phyloP scores from a whole-genome alignment of 768 basidiomycete genomes.

The Leccinum truebloodii region DNA sequence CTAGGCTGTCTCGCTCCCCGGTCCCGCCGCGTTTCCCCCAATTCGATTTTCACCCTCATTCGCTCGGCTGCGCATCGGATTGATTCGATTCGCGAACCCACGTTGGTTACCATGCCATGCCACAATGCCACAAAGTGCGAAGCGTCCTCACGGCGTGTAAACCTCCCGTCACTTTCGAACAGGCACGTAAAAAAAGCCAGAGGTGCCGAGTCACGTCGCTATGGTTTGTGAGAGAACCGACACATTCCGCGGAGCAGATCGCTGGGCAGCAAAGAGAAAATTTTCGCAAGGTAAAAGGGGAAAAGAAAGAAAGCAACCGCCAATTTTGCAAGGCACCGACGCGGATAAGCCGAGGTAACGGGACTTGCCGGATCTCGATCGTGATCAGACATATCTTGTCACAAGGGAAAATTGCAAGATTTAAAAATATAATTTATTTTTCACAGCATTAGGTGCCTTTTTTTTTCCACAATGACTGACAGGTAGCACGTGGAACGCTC shows the following conservation, averaged over 20 bases:
- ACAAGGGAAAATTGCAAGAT: conserved; percentile 1
- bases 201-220: conserved; percentile 6
- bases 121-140: conserved; percentile 8
- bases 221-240: conserved; percentile 14
- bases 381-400: conserved; percentile 16
- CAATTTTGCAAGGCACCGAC: conserved; percentile 25
- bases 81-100: neutral
- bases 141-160: conserved; percentile 10
- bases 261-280: neutral
- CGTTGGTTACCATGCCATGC: conserved; percentile 11
- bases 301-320: neutral
- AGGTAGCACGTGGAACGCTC: conserved; percentile 15
- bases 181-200: conserved; percentile 10
- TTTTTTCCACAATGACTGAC: conserved; percentile 9
- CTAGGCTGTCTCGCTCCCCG: neutral
- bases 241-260: neutral
- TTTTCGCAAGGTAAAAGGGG: neutral
- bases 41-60: neutral
- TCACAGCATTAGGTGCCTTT: neutral
- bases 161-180: conserved; percentile 8
- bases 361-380: conserved; percentile 27
- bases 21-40: neutral
- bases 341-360: conserved; percentile 17
- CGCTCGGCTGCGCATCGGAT: neutral
- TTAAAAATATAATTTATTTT: conserved; percentile 9